These are phyloP conservation scores for Suillus spraguei DNA, from an alignment of 768 basidiomycete species.

Conservation along the genomic window DNA sequence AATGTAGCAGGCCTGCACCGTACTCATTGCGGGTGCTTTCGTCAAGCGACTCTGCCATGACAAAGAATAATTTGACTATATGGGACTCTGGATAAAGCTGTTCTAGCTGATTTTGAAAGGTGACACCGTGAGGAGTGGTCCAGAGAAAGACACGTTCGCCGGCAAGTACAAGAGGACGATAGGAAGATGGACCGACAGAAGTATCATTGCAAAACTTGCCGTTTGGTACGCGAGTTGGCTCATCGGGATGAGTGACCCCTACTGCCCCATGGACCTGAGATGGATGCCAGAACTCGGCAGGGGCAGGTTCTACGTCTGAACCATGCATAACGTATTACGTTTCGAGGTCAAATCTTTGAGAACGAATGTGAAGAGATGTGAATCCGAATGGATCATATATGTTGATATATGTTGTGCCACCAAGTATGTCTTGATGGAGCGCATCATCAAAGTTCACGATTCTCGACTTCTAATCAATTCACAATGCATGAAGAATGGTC, in stretches of 20 bases:
- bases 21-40: slow-evolving; percentile 27
- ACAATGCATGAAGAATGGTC: slow-evolving; percentile 41
- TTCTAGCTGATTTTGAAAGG: slow-evolving; percentile 6
- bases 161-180: slow-evolving; percentile 19
- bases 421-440: background rate
- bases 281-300: background rate
- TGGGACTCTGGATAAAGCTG: background rate
- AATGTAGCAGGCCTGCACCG: slow-evolving; percentile 35
- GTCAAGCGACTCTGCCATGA: slow-evolving; percentile 20
- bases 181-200: slow-evolving; percentile 1
- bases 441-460: background rate
- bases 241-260: background rate
- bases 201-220: background rate
- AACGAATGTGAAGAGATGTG: background rate
- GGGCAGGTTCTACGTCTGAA: background rate
- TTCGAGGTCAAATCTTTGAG: background rate
- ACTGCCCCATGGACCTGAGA: background rate
- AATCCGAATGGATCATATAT: background rate
- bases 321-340: background rate
- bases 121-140: slow-evolving; percentile 25
- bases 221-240: background rate
- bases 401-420: background rate
- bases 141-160: slow-evolving; percentile 15
- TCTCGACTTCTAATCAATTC: background rate
- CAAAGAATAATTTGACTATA: slow-evolving; percentile 7